These are phyloP conservation scores for Arachis monticola DNA, from an alignment of 331 rosid genomes.

Conservation along the genomic window DNA sequence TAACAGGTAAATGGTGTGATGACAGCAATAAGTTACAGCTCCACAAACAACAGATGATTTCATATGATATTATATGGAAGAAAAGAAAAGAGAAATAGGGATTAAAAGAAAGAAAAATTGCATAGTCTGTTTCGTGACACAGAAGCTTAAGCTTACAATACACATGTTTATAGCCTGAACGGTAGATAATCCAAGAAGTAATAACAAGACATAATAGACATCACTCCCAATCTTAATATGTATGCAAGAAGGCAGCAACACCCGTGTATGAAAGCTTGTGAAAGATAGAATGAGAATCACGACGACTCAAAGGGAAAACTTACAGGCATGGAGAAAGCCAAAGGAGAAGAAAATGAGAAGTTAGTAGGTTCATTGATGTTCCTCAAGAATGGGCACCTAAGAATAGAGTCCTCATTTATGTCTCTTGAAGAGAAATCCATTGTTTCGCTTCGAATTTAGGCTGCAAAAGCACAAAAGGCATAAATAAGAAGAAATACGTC, in stretches of 20 bases:
- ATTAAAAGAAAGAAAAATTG: not conserved
- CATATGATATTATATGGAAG: slow-evolving; percentile 8
- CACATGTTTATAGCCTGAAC: slow-evolving; percentile 19
- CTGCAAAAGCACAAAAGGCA: slow-evolving; percentile 46
- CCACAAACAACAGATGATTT: not conserved
- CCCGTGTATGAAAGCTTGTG: not conserved
- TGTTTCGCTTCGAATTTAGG: slow-evolving; percentile 24
- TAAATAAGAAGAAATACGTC: slow-evolving; percentile 24
- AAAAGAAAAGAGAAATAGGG: not conserved
- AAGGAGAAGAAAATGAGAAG: slow-evolving; percentile 79
- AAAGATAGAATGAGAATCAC: slow-evolving; percentile 12
- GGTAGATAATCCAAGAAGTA: slow-evolving; percentile 8
- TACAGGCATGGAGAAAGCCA: slow-evolving; percentile 83
- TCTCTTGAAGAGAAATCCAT: slow-evolving; percentile 74
- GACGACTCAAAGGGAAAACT: slow-evolving; percentile 40
- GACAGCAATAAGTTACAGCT: slow-evolving; percentile 24
- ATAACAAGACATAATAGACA: not conserved
- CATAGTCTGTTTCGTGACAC: slow-evolving; percentile 20
- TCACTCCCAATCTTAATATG: slow-evolving; percentile 33
- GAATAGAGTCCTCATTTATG: slow-evolving; percentile 63
- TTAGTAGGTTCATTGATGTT: slow-evolving; percentile 97
- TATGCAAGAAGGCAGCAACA: slow-evolving; percentile 11
- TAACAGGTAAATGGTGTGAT: not conserved
- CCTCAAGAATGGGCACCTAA: slow-evolving; percentile 91
- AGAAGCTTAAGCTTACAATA: slow-evolving; percentile 19